These are phyloP conservation scores for Puccinellia tenuiflora DNA, from an alignment of 176 grass and related monocot genomes.

Conservation along the genomic window DNA sequence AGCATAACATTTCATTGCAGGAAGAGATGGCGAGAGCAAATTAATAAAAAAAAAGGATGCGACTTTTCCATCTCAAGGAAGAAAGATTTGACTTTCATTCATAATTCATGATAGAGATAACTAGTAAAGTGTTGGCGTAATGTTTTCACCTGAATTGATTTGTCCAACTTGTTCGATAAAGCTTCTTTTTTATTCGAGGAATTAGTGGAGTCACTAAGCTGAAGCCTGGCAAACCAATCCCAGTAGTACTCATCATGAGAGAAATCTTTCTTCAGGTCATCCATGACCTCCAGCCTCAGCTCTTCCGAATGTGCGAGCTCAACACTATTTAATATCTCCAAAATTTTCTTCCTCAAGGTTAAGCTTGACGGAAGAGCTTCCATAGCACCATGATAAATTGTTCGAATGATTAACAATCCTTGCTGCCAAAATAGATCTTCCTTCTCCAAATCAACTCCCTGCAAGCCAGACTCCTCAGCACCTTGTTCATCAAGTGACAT, in stretches of 20 bases:
- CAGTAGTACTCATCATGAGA: constrained; percentile 59
- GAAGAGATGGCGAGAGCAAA: background rate
- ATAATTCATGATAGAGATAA: background rate
- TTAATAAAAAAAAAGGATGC: background rate
- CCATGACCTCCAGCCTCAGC: constrained; percentile 65
- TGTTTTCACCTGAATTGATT: constrained; percentile 59
- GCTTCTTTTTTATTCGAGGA: constrained; percentile 31
- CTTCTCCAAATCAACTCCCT: constrained; percentile 35
- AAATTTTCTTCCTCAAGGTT: constrained; percentile 54
- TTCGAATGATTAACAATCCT: constrained; percentile 75
- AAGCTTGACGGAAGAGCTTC: constrained; percentile 76
- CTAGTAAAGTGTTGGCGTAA: background rate
- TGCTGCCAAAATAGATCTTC: constrained; percentile 84
- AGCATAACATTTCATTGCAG: background rate
- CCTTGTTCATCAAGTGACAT: constrained; percentile 62
- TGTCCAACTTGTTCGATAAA: constrained; percentile 47
- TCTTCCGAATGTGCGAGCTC: constrained; percentile 69
- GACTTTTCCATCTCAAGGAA: background rate
- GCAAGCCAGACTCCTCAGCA: constrained; percentile 8
- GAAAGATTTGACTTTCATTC: background rate
- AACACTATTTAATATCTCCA: constrained; percentile 74
- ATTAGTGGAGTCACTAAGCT: constrained; percentile 35
- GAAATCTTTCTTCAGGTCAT: constrained; percentile 86
- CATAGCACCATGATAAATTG: constrained; percentile 71
- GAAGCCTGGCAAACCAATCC: constrained; percentile 81